Evolutionary conservation across 73 alveolate genomes (phyloP).

Genomic region (Diophrys appendiculata): DNA sequence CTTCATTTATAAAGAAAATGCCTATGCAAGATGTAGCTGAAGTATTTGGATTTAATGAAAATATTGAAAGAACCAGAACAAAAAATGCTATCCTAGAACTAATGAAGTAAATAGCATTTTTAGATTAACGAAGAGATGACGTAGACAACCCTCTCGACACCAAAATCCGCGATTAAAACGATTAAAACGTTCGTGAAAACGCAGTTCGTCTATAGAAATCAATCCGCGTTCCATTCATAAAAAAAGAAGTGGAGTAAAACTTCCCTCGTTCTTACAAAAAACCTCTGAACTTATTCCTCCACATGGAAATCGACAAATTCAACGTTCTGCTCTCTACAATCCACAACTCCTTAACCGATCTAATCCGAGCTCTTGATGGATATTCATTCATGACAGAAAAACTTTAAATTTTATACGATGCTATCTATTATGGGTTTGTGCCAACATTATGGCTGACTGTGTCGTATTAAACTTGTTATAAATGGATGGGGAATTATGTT

Average conservation of each 20-base stretch:
- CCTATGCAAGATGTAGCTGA: constrained; percentile 57
- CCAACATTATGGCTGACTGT: constrained; percentile 53
- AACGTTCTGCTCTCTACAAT: constrained; percentile 59
- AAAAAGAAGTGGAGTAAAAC: constrained; percentile 34
- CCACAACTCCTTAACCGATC: constrained; percentile 49
- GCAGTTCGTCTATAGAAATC: constrained; percentile 40
- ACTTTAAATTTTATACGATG: constrained; percentile 44
- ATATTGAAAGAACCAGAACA: constrained; percentile 33
- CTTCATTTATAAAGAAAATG: constrained; percentile 33
- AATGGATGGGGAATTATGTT: constrained; percentile 30
- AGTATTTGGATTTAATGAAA: constrained; percentile 63
- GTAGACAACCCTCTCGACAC: too few relatives aligned
- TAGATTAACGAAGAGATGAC: constrained; percentile 27
- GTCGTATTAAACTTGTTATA: constrained; percentile 52
- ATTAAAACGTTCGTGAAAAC: constrained; percentile 26
- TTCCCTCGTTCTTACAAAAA: constrained; percentile 58
- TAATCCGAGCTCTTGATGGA: constrained; percentile 66
- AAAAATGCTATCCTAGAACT: constrained; percentile 43
- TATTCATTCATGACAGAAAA: constrained; percentile 49
- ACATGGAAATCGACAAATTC: constrained; percentile 49
- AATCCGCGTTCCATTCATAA: constrained; percentile 55
- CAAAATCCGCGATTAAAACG: too few relatives aligned
- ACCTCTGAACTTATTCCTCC: constrained; percentile 46
- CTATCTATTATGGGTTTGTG: constrained; percentile 53
- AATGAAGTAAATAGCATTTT: constrained; percentile 48